Conservation (phyloP, 805 yeast species). For the Yamadazyma insecticola region DNA sequence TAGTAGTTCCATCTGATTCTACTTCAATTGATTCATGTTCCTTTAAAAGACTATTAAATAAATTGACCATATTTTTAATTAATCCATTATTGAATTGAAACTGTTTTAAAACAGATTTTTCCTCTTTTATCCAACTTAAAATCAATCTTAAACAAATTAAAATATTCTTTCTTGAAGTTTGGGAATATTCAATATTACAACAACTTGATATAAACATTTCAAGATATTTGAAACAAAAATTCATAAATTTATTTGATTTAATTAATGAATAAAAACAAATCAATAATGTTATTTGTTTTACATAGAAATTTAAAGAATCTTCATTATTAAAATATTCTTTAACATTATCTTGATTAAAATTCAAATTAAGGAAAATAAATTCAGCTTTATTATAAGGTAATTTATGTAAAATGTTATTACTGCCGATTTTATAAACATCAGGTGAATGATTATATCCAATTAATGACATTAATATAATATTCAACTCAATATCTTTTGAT, state of each 20-base stretch:
- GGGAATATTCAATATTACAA: not conserved
- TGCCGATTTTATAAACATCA: constrained; percentile 17
- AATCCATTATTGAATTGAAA: constrained; percentile 10
- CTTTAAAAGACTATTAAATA: constrained; percentile 13
- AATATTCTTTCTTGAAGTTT: constrained; percentile 4
- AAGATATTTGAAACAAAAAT: constrained; percentile 4
- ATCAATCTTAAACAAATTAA: constrained; percentile 39
- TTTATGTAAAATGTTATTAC: constrained; percentile 16
- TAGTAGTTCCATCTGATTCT: constrained; percentile 1
- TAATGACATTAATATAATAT: constrained; percentile 28
- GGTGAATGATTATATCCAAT: constrained; percentile 43
- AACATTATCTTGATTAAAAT: constrained; percentile 8
- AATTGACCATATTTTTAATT: constrained; percentile 8
- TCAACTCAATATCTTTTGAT: constrained; percentile 12
- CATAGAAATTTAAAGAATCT: constrained; percentile 12
- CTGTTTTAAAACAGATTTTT: constrained; percentile 23
- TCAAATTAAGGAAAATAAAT: constrained; percentile 17
- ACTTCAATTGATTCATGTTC: constrained; percentile 1
- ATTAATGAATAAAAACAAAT: constrained; percentile 17
- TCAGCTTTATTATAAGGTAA: constrained; percentile 20
- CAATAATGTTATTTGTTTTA: constrained; percentile 21
- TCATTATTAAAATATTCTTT: constrained; percentile 4
- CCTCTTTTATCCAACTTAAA: constrained; percentile 54
- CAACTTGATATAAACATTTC: constrained; percentile 5
- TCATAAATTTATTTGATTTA: constrained; percentile 5